Base-by-base conservation (phyloP, 1,139 yeast species). In the Nakaseomyces bracarensis region DNA sequence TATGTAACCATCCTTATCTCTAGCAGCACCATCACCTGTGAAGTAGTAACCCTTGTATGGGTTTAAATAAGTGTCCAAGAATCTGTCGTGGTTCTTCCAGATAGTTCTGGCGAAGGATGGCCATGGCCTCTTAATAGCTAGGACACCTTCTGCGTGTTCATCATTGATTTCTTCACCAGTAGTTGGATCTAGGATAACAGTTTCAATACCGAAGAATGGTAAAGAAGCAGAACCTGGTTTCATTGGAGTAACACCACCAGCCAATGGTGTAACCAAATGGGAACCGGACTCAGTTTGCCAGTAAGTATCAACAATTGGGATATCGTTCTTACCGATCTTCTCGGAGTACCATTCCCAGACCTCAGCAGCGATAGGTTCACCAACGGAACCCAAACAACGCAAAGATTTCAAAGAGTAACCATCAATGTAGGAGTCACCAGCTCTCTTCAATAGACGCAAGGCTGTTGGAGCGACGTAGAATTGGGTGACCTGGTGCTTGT, bases 391-490 rank as follows among this genome's bases (percentile, higher is more conserved):
- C 47, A 84, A 70, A 26, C 77, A 79, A 57, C 95, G 72, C 48
- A 84, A 55, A 2, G 86, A 72, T 42, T 75, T 71, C 57, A 84
- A 70, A 52, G 82, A 81, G 60, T 69, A 77, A 22, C 75, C 72
- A 54, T 77, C 79, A 53, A 82, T 75, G 56, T 65, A 77, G 44
- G 76, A 70, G 51, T 78, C 75, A 45, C 95, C 95, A 25, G 93
- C 93, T 58, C 93, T 72, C 67, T 83, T 84, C 64, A 84, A 72
- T 57, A 84, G 69, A 63, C 95, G 75, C 54, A 84, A 70, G 13
- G 95, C 95, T 21, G 95, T 84, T 51, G 95, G 95, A 1, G 95
- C 95, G 49, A 84, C 91, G 60, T 84, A 84, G 61, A 84, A 84
- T 58, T 83, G 94, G 41, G 82, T 82, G 31, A 81, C 87, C 62